Conservation (phyloP, 768 basidiomycete genomes). For the Tricholomella constricta region DNA sequence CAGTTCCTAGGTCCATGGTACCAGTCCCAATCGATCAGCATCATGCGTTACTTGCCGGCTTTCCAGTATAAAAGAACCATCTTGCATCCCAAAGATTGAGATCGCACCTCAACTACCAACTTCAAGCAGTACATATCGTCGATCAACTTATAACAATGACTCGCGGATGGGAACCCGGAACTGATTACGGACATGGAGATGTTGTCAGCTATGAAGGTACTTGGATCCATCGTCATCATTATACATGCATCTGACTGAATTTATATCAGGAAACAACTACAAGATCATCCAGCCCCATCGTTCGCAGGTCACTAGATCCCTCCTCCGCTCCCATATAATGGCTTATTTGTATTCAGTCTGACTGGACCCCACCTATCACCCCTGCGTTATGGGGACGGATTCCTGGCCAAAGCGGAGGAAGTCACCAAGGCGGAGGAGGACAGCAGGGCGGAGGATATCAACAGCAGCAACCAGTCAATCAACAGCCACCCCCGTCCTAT, state of each 20-base stretch:
- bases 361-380: slow-evolving; percentile 65
- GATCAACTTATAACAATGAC: slow-evolving; percentile 7
- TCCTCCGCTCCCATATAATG: not conserved
- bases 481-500: slow-evolving; percentile 27
- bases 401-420: slow-evolving; percentile 30
- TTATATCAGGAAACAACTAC: slow-evolving; percentile 51
- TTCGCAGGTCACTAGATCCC: slow-evolving; percentile 53
- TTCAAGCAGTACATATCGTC: not conserved
- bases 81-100: not conserved
- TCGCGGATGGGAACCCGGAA: slow-evolving; percentile 13
- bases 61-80: not conserved
- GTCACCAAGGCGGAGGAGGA: slow-evolving; percentile 29
- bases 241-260: not conserved
- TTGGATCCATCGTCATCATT: slow-evolving; percentile 4
- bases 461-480: slow-evolving; percentile 27
- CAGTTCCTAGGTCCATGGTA: not conserved
- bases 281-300: slow-evolving; percentile 72
- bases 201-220: slow-evolving; percentile 60
- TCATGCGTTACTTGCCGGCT: not conserved
- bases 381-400: slow-evolving; percentile 72
- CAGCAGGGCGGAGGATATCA: slow-evolving; percentile 19
- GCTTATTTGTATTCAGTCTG: slow-evolving; percentile 42
- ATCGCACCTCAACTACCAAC: not conserved
- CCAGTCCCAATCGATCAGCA: not conserved
- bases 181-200: slow-evolving; percentile 21